phyloP scores from a whole-genome alignment of 2,329 filamentous ascomycete species.

The Tolypocladium paradoxum region DNA sequence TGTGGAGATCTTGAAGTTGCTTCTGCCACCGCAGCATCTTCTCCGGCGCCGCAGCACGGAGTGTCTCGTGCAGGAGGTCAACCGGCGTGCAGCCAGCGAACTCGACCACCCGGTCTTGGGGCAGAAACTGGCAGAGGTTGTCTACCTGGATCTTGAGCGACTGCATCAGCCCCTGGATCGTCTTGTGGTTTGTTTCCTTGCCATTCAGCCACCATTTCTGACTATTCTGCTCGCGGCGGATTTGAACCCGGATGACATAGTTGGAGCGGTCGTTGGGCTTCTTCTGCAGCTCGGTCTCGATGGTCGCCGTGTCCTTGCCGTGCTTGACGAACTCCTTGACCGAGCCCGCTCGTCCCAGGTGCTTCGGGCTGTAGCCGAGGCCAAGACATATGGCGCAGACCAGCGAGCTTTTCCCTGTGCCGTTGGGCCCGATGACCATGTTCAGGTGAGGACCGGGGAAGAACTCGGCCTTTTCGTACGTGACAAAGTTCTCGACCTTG shows the following conservation, averaged over 20 bases:
- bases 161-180: conserved; percentile 55
- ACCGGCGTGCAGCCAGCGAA: conserved; percentile 78
- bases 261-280: conserved; percentile 51
- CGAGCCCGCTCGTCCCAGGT: conserved; percentile 76
- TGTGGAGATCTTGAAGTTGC: conserved; percentile 59
- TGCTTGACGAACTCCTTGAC: conserved; percentile 91
- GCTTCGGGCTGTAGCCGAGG: conserved; percentile 70
- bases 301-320: conserved; percentile 61
- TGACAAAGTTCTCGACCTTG: conserved; percentile 81
- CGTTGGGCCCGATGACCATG: conserved; percentile 98
- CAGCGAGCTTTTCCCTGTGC: conserved; percentile 92
- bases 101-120: conserved; percentile 90
- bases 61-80: conserved; percentile 73
- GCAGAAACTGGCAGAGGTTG: conserved; percentile 93
- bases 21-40: conserved; percentile 74
- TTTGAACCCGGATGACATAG: conserved; percentile 62
- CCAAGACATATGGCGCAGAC: conserved; percentile 95
- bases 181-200: conserved; percentile 47
- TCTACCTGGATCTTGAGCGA: conserved; percentile 87
- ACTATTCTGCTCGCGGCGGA: conserved; percentile 73
- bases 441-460: conserved; percentile 85
- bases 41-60: conserved; percentile 74
- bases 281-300: conserved; percentile 83
- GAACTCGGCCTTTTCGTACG: conserved; percentile 87
- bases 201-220: conserved; percentile 71